Percentiles rank a stretch among this genome's conserved stretches.
phyloP scores from a whole-genome alignment of 176 grass and related monocot genomes.

The Oryza brachyantha region DNA sequence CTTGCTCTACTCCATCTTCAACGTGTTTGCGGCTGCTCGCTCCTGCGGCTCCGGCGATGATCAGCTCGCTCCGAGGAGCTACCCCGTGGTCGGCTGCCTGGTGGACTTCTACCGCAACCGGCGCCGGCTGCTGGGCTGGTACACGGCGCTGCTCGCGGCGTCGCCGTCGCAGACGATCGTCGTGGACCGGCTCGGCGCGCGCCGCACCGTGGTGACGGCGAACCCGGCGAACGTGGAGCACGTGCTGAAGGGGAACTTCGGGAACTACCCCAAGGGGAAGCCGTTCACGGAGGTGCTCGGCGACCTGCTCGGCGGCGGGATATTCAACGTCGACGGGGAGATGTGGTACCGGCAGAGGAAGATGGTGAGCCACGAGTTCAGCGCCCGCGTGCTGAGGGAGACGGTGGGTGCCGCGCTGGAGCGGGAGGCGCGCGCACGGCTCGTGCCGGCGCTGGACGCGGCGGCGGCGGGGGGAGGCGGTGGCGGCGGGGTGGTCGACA shows the following conservation, averaged over 20 bases:
- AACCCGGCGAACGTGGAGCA: constrained; percentile 74
- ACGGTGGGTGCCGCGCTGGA: neutral
- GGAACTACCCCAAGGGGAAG: constrained; percentile 73
- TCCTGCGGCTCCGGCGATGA: neutral
- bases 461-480: constrained; percentile 4
- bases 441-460: constrained; percentile 38
- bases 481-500: constrained; percentile 29
- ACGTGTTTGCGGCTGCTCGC: neutral
- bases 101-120: constrained; percentile 19
- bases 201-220: constrained; percentile 53
- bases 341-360: constrained; percentile 61
- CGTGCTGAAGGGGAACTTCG: constrained; percentile 59
- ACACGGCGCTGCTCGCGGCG: constrained; percentile 32
- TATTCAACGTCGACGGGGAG: constrained; percentile 76
- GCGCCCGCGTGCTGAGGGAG: neutral
- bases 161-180: constrained; percentile 52
- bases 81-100: constrained; percentile 28
- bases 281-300: constrained; percentile 57
- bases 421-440: neutral
- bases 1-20: neutral
- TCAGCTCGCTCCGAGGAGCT: neutral
- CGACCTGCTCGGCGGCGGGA: constrained; percentile 66
- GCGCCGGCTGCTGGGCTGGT: constrained; percentile 29
- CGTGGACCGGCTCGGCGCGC: constrained; percentile 25
- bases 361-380: constrained; percentile 57